phyloP scores from a whole-genome alignment of 2,329 filamentous ascomycete species.

The Aspergillus sp. region DNA sequence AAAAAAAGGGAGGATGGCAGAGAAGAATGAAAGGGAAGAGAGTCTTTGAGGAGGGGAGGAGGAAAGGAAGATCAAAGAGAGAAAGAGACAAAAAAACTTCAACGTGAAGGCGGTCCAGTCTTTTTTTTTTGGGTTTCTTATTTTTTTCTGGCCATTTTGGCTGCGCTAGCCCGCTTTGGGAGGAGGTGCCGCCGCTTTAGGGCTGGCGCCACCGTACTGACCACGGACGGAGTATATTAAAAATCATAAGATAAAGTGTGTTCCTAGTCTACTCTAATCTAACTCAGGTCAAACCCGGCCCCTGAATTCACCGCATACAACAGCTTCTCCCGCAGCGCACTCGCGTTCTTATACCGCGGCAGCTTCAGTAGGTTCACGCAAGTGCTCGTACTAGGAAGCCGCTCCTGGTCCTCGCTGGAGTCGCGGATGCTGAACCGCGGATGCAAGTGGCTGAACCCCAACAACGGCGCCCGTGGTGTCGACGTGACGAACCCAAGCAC shows the following conservation, averaged over 20 bases:
- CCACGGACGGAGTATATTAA: too few species aligned
- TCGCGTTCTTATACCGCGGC: constrained; percentile 71
- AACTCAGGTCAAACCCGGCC: constrained; percentile 80
- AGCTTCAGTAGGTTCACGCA: constrained; percentile 95
- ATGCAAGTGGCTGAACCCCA: constrained; percentile 83
- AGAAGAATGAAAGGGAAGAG: constrained; percentile 25
- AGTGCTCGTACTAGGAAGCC: constrained; percentile 89
- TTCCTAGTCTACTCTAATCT: background rate
- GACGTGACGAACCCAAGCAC: constrained; percentile 96
- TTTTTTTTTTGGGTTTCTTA: constrained; percentile 9
- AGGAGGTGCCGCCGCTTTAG: constrained; percentile 12
- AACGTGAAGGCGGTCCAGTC: background rate
- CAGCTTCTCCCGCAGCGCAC: constrained; percentile 72
- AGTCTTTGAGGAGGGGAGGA: constrained; percentile 24
- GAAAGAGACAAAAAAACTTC: constrained; percentile 21
- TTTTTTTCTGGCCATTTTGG: constrained; percentile 19
- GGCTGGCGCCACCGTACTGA: background rate
- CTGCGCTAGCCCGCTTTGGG: constrained; percentile 24
- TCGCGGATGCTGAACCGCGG: constrained; percentile 90
- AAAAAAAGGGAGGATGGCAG: constrained; percentile 30
- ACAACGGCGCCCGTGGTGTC: constrained; percentile 81
- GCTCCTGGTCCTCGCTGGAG: constrained; percentile 69
- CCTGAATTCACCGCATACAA: constrained; percentile 87
- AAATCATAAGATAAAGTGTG: too few species aligned
- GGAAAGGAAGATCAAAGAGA: constrained; percentile 24